Percentiles rank a stretch among this genome's conserved stretches.
Evolutionary conservation across 306 rosid genomes (phyloP).

Genomic region (Phaseolus lunatus): DNA sequence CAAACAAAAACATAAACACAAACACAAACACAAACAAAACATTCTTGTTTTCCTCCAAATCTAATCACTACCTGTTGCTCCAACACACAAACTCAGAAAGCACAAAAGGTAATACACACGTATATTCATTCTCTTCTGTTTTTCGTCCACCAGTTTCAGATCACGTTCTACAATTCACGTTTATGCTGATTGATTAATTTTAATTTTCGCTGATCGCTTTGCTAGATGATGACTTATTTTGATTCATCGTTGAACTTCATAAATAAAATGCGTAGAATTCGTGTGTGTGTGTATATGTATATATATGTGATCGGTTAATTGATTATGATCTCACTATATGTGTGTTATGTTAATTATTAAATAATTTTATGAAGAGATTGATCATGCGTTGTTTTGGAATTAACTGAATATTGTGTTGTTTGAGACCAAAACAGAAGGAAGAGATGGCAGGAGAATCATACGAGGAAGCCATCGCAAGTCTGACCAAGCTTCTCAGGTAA

Average conservation of each 20-base stretch:
- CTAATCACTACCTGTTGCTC: not conserved
- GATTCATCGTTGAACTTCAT: not conserved
- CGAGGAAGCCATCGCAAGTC: conserved; percentile 79
- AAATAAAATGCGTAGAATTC: not conserved
- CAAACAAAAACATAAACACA: not conserved
- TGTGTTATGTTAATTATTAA: not conserved
- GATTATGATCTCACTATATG: not conserved
- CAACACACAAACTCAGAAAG: not conserved
- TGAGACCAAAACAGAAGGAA: conserved; percentile 57
- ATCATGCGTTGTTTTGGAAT: not conserved
- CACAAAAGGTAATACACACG: not conserved
- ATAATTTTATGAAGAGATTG: not conserved
- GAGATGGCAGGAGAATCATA: conserved; percentile 80
- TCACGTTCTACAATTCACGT: not conserved
- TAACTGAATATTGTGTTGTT: not conserved
- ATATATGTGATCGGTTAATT: no score
- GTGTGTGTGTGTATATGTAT: not conserved
- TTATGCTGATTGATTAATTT: not conserved
- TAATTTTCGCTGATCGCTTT: not conserved
- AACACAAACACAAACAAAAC: not conserved
- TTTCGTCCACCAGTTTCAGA: not conserved
- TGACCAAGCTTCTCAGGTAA: conserved; percentile 70
- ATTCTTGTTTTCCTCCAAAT: not conserved
- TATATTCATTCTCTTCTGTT: not conserved
- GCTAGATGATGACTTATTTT: not conserved